phyloP scores from a whole-genome alignment of 805 yeast genomes.

The Grigorovia humatica region DNA sequence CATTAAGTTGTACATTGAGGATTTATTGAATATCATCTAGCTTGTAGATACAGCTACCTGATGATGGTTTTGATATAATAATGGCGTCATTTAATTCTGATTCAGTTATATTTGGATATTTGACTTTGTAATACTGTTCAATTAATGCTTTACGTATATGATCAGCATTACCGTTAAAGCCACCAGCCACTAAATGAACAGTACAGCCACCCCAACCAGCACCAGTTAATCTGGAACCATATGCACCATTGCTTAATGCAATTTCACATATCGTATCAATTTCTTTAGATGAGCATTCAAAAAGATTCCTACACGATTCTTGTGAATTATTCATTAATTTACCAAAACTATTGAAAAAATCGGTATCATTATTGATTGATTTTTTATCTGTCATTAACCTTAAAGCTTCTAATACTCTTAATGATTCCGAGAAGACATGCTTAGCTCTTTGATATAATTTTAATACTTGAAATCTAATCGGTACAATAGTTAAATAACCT shows the following conservation, averaged over 20 bases:
- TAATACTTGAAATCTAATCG: constrained; percentile 47
- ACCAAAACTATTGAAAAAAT: constrained; percentile 40
- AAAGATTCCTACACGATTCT: constrained; percentile 36
- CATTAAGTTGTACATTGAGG: too few species aligned
- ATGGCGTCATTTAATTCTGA: constrained; percentile 40
- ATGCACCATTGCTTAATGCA: constrained; percentile 47
- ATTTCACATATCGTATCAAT: constrained; percentile 43
- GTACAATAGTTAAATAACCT: constrained; percentile 40
- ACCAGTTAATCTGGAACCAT: constrained; percentile 68
- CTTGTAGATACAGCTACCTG: constrained; percentile 34
- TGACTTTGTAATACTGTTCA: constrained; percentile 39
- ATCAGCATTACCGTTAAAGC: constrained; percentile 14
- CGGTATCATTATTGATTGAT: constrained; percentile 10
- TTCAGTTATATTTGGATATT: constrained; percentile 39
- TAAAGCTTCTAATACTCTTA: constrained; percentile 45
- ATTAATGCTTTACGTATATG: constrained; percentile 38
- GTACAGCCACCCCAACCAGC: constrained; percentile 75
- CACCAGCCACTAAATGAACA: constrained; percentile 43
- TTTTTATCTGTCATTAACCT: constrained; percentile 28
- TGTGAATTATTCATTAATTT: constrained; percentile 51
- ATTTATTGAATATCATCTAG: not conserved
- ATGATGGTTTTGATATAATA: constrained; percentile 45
- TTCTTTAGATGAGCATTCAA: constrained; percentile 47
- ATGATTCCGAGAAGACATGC: constrained; percentile 55
- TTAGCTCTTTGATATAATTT: constrained; percentile 47